Percentiles rank a stretch among this genome's conserved stretches.
Conservation (phyloP, 805 yeast species). For the Ogataea naganishii region DNA sequence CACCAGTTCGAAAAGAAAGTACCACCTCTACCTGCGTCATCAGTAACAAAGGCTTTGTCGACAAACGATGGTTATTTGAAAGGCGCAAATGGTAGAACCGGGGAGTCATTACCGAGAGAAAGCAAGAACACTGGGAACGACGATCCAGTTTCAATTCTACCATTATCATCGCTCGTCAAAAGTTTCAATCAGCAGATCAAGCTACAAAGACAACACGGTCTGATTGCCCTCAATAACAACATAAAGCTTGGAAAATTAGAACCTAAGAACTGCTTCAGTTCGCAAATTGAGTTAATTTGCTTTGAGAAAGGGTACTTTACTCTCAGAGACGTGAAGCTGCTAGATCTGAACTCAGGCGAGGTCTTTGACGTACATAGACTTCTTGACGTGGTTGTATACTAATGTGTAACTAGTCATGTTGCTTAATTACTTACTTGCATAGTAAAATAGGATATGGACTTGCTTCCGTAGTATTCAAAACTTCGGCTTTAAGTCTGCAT, state of each 20-base stretch:
- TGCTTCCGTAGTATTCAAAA: no score
- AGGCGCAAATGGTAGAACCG: no score
- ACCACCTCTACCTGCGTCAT: slow-evolving; percentile 24
- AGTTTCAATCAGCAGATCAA: slow-evolving; percentile 28
- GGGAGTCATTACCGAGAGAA: background rate
- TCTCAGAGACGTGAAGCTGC: slow-evolving; percentile 54
- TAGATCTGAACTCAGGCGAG: slow-evolving; percentile 59
- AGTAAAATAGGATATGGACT: no score
- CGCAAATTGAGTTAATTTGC: slow-evolving; percentile 52
- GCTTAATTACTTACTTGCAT: no score
- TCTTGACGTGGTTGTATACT: slow-evolving; percentile 65
- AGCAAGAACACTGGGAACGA: slow-evolving; percentile 5
- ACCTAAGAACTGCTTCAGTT: slow-evolving; percentile 54
- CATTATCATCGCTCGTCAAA: slow-evolving; percentile 17
- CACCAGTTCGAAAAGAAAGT: slow-evolving; percentile 27
- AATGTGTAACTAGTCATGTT: no score
- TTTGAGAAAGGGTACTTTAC: slow-evolving; percentile 56
- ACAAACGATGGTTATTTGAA: no score
- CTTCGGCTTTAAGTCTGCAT: no score
- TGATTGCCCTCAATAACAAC: slow-evolving; percentile 58
- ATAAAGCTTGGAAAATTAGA: slow-evolving; percentile 54
- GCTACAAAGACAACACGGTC: slow-evolving; percentile 48
- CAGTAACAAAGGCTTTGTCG: slow-evolving; percentile 1
- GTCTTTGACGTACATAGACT: slow-evolving; percentile 62
- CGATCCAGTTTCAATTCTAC: slow-evolving; percentile 22